Conservation (phyloP, 140 eudicot species). For the Flaveria floridana region DNA sequence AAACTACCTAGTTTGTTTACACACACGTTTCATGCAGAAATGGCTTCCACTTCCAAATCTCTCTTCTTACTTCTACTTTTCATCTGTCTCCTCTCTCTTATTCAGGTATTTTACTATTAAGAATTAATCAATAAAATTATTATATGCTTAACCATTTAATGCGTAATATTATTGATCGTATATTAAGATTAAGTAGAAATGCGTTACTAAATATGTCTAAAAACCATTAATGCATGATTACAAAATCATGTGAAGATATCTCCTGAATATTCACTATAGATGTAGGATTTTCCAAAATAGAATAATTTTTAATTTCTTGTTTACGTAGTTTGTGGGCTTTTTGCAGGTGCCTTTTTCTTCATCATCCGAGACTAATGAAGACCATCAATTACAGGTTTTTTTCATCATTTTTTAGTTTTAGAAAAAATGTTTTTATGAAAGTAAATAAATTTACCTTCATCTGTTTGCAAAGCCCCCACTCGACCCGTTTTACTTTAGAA, state of each 20-base stretch:
- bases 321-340: neutral
- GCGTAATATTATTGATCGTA: no score
- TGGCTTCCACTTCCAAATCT: slow-evolving; percentile 32
- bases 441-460: no score
- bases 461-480: no score
- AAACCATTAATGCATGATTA: neutral
- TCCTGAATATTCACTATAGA: neutral
- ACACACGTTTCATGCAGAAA: slow-evolving; percentile 17
- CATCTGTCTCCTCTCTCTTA: slow-evolving; percentile 37
- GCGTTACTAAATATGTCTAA: neutral
- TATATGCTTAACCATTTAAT: neutral
- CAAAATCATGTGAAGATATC: no score
- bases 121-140: neutral
- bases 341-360: slow-evolving; percentile 45
- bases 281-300: neutral
- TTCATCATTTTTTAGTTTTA: neutral
- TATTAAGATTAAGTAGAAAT: neutral
- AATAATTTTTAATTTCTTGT: neutral
- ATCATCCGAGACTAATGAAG: slow-evolving; percentile 31
- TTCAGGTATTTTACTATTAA: slow-evolving; percentile 35
- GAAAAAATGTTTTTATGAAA: no score
- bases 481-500: no score
- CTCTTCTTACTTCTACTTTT: slow-evolving; percentile 33
- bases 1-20: neutral
- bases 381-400: slow-evolving; percentile 40